Percentiles rank a stretch among this genome's conserved stretches.
phyloP scores from a whole-genome alignment of 1,139 yeast species.

The Pichia sp. region DNA sequence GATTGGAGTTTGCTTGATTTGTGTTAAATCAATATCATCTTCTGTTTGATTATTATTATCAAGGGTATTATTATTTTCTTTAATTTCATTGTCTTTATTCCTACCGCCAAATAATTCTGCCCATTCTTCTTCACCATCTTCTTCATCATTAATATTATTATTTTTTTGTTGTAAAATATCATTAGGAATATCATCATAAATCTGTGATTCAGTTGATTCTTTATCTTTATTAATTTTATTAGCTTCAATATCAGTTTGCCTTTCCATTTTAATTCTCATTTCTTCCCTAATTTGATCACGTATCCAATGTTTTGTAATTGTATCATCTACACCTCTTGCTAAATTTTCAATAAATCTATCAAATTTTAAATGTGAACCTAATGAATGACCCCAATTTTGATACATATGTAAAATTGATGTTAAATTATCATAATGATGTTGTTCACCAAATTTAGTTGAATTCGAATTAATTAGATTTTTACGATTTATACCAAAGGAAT shows the following conservation, averaged over 20 bases:
- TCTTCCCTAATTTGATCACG: constrained; percentile 11
- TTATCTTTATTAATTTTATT: neutral
- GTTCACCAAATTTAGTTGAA: constrained; percentile 9
- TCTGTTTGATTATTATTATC: constrained; percentile 8
- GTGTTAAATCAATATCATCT: constrained; percentile 11
- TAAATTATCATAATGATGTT: constrained; percentile 27
- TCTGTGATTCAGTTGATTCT: neutral
- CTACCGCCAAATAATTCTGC: constrained; percentile 16
- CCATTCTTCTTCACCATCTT: constrained; percentile 10
- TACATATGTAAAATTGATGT: constrained; percentile 25
- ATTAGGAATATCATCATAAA: neutral
- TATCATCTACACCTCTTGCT: constrained; percentile 18
- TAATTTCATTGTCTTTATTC: constrained; percentile 13
- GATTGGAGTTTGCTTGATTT: constrained; percentile 4
- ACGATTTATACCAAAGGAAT: too few relatives aligned
- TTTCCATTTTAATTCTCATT: constrained; percentile 13
- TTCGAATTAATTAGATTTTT: neutral
- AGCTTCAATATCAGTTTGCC: neutral
- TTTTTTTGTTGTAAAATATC: neutral
- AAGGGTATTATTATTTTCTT: too few relatives aligned
- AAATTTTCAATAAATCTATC: constrained; percentile 24
- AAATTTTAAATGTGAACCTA: constrained; percentile 29
- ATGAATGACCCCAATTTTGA: constrained; percentile 30
- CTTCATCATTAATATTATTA: neutral
- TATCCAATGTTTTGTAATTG: constrained; percentile 16